Base-by-base conservation (phyloP, 1,139 yeast genomes). In the Candida glucosophila region DNA sequence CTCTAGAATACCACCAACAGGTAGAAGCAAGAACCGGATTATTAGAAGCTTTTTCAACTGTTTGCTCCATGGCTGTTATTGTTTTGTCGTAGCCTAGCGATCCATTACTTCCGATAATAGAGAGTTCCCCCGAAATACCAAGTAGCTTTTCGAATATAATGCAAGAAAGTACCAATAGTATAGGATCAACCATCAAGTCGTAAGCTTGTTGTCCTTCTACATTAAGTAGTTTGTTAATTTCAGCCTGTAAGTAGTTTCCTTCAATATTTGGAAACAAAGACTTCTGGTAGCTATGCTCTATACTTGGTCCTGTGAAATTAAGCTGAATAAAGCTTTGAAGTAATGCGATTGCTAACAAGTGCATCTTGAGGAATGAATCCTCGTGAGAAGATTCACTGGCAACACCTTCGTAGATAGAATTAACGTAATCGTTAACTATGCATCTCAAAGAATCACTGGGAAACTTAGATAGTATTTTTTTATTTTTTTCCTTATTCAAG, bases 271-370 rank as follows among this genome's bases (percentile, higher is more conserved):
- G 43, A 31, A 62, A 59, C 29, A 55, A 50, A 29, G 58, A 35
- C 2, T 59, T 55, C 3, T 48, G 42, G 2, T 60, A 43, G 3
- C 52, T 53, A 19, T 58, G 43, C 1, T 62, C 60, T 1, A 75
- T 45, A 14, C 66, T 64, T 2, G 97, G 97, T 4, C 97, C 97
- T 0, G 95, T 83, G 46, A 67, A 82, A 47, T 88, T 88, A 28
- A 70, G 54, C 45, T 85, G 95, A 13, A 81, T 55, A 44, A 80
- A 88, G 2, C 71, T 48, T 43, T 85, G 86, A 19, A 85, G 55
- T 4, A 74, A 55, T 1, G 79, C 64, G 29, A 78, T 58, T 4
- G 80, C 82, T 20, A 59, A 27, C 2, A 62, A 25, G 21, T 60
- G 69, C 23, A 57, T 33, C 26, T n/a, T n/a, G n/a, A n/a, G n/a